Base-by-base conservation (phyloP, 2,329 filamentous ascomycete species). In the Leptographium galeiforme region DNA sequence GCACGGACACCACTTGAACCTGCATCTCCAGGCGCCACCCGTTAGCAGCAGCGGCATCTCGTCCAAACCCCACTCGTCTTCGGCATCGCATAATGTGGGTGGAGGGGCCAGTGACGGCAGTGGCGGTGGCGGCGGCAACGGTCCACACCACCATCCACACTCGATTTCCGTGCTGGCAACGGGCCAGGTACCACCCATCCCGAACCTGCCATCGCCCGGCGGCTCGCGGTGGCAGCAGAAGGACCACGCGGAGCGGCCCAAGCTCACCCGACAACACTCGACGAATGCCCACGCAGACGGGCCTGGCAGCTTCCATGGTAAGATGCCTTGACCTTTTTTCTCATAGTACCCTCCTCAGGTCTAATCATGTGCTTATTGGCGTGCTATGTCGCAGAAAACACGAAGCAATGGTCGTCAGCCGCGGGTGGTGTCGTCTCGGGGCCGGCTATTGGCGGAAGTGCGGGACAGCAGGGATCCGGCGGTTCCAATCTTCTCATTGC, bases 131-230 rank as follows among this genome's bases (percentile, higher is more conserved):
- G 66, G 59, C 56, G 66, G 62, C 49, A 25, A 64, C 57, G 65
- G 61, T 61, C 57, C 64, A 32, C 58, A 63, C 5, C 62, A 65
- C n/a, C 63, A 67, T 11, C 59, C 63, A 2, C 67, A 69, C 50
- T 59, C 67, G 38, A 95, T 96, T 61, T 81, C 89, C 5, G 83
- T 95, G 18, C 69, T 96, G 33, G 82, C 77, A 51, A 90, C 87
- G 1, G 89, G 88, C 18, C 87, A 93, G 62, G 72, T 91, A 8
- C 86, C 90, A 8, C 74, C 82, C 19, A 72, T 96, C 47, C 89
- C 90, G 0, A 55, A 16, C 8, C 51, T 60, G 14, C 58, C 56
- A 0, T 60, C 58, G 4, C 56, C 58, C 1, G 54, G 57, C 16
- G 77, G 76, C 55, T 74, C 76, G 33, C 72, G 78, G 52, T 75